Evolutionary conservation across 805 yeast genomes (phyloP).

Genomic region (Pichia rugopelliculosa): DNA sequence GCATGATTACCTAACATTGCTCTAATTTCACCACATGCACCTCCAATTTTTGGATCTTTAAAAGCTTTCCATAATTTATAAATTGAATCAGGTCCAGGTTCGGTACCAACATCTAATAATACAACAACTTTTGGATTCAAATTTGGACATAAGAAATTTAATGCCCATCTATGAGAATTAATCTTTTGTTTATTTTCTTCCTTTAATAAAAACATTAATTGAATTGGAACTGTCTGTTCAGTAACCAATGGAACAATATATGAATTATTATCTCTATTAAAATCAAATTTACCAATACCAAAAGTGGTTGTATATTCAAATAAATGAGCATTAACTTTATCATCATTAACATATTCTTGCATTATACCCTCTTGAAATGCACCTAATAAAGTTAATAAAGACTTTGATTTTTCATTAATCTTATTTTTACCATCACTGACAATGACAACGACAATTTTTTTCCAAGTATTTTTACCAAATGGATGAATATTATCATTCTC

Average conservation of each 20-base stretch:
- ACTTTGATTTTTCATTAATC: conserved; percentile 69
- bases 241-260: conserved; percentile 55
- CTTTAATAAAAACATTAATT: conserved; percentile 78
- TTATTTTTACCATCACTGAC: conserved; percentile 89
- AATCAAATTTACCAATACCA: conserved; percentile 46
- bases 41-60: conserved; percentile 75
- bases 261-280: conserved; percentile 41
- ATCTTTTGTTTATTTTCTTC: conserved; percentile 86
- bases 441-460: conserved; percentile 79
- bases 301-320: conserved; percentile 91
- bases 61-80: conserved; percentile 88
- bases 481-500: conserved; percentile 44
- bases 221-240: conserved; percentile 67
- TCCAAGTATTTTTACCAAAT: conserved; percentile 95
- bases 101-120: conserved; percentile 89
- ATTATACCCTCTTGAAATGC: conserved; percentile 93
- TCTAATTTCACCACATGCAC: conserved; percentile 95
- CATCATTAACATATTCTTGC: conserved; percentile 77
- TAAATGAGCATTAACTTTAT: conserved; percentile 75
- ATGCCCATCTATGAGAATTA: conserved; percentile 94
- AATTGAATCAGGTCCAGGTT: conserved; percentile 79
- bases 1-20: conserved; percentile 43
- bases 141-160: conserved; percentile 81
- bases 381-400: conserved; percentile 77
- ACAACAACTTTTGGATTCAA: conserved; percentile 77